Conservation (phyloP, 345 rosid genomes). For the Gossypium ekmanianum region DNA sequence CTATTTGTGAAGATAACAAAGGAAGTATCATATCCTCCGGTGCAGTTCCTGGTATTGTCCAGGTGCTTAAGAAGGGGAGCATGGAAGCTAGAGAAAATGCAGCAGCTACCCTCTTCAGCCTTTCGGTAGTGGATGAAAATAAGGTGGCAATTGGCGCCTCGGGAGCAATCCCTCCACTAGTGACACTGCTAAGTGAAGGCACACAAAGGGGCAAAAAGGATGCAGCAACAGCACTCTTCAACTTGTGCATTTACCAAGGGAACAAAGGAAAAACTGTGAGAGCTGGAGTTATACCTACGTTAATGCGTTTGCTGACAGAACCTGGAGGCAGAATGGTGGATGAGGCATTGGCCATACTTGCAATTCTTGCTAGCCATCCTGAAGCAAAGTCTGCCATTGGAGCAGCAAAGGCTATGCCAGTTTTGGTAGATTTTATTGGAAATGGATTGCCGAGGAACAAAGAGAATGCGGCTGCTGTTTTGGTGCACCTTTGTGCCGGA, state of each 20-base stretch:
- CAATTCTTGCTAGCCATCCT: conserved; percentile 71
- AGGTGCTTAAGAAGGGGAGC: conserved; percentile 90
- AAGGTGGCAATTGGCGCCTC: conserved; percentile 80
- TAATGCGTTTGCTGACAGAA: conserved; percentile 62
- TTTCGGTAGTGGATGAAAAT: conserved; percentile 87
- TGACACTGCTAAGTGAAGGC: conserved; percentile 70
- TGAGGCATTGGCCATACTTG: conserved; percentile 72
- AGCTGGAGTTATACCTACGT: conserved; percentile 72
- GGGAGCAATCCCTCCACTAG: conserved; percentile 87
- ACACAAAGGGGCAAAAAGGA: conserved; percentile 94
- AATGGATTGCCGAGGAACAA: conserved; percentile 68
- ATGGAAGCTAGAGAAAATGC: conserved; percentile 99
- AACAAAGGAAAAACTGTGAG: conserved; percentile 95
- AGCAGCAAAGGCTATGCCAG: conserved; percentile 61
- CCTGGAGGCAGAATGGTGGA: conserved; percentile 77
- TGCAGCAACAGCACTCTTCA: conserved; percentile 93
- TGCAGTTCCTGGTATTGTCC: conserved; percentile 91
- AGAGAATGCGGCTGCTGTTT: conserved; percentile 79
- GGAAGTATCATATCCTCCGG: conserved; percentile 78
- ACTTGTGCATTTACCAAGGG: conserved; percentile 94
- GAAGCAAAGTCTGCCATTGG: conserved; percentile 72
- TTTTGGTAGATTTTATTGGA: conserved; percentile 60
- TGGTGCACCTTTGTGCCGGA: conserved; percentile 79
- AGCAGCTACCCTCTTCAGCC: conserved; percentile 95
- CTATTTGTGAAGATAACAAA: conserved; percentile 93